Conservation (phyloP, 352 stramenopile species). For the Blastocystis sp. region DNA sequence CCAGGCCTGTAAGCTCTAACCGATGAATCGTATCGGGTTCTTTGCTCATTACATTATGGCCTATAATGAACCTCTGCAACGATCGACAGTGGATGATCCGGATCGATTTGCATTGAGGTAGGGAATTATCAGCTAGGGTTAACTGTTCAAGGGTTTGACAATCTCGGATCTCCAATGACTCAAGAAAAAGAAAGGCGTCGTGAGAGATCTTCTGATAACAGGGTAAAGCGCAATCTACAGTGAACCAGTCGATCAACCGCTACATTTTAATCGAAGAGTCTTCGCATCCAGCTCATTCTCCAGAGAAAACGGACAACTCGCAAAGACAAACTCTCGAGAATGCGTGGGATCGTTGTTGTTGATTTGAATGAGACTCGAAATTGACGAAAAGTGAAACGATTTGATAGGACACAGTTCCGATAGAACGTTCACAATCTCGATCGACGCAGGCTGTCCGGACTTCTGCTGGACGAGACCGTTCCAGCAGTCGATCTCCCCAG, state of each 20-base stretch:
- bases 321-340: not conserved
- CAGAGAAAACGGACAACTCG: not conserved
- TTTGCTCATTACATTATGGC: not conserved
- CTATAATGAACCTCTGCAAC: not conserved
- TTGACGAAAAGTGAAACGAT: not conserved
- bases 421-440: not conserved
- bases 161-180: not conserved
- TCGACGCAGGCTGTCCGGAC: not conserved
- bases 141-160: not conserved
- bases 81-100: not conserved
- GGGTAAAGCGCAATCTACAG: not conserved
- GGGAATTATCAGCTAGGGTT: not conserved
- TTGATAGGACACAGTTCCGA: not conserved
- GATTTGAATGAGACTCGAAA: not conserved
- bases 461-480: not conserved
- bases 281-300: not conserved
- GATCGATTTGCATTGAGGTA: not conserved
- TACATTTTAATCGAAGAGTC: no score
- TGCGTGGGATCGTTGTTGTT: not conserved
- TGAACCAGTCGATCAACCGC: not conserved
- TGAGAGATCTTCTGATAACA: not conserved
- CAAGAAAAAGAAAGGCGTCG: not conserved
- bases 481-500: not conserved
- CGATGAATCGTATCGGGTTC: not conserved
- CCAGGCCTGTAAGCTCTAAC: not conserved